Evolutionary conservation across 2,329 filamentous ascomycete genomes (phyloP).

Genomic region (Gyromitra esculenta): DNA sequence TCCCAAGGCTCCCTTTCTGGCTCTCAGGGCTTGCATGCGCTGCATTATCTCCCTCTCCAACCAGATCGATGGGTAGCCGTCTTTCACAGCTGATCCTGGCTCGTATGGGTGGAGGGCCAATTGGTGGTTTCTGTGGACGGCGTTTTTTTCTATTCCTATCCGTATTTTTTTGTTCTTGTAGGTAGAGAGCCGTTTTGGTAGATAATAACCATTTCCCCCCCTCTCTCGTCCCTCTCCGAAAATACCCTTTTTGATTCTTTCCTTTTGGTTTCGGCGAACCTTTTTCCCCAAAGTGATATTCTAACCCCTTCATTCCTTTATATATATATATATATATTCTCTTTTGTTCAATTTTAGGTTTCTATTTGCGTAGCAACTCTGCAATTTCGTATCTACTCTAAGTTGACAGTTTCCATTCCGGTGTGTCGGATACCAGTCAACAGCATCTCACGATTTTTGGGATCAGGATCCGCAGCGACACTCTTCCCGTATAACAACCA

Average conservation of each 20-base stretch:
- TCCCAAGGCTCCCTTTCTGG: constrained; percentile 50
- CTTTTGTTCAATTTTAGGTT: constrained; percentile 28
- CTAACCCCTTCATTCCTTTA: constrained; percentile 42
- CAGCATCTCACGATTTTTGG: constrained; percentile 3
- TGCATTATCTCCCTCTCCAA: constrained; percentile 49
- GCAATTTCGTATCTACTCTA: constrained; percentile 9
- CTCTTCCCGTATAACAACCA: constrained; percentile 8
- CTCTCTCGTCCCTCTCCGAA: constrained; percentile 27
- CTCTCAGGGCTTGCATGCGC: constrained; percentile 38
- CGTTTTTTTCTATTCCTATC: constrained; percentile 48
- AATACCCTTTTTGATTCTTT: constrained; percentile 31
- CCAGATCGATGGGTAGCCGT: constrained; percentile 49
- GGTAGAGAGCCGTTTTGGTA: constrained; percentile 38
- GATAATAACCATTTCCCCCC: constrained; percentile 48
- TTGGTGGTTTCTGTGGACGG: constrained; percentile 42
- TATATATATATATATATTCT: constrained; percentile 17
- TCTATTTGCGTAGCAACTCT: constrained; percentile 34
- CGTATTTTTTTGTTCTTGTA: constrained; percentile 30
- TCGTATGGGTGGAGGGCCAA: constrained; percentile 36
- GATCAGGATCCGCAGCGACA: constrained; percentile 25
- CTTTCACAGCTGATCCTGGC: constrained; percentile 43
- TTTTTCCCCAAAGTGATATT: constrained; percentile 17
- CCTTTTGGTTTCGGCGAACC: constrained; percentile 36
- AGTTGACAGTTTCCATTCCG: background rate
- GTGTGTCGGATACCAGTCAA: constrained; percentile 20